Conservation (phyloP, 2,329 filamentous ascomycete species). For the Tolypocladium endophyticum region DNA sequence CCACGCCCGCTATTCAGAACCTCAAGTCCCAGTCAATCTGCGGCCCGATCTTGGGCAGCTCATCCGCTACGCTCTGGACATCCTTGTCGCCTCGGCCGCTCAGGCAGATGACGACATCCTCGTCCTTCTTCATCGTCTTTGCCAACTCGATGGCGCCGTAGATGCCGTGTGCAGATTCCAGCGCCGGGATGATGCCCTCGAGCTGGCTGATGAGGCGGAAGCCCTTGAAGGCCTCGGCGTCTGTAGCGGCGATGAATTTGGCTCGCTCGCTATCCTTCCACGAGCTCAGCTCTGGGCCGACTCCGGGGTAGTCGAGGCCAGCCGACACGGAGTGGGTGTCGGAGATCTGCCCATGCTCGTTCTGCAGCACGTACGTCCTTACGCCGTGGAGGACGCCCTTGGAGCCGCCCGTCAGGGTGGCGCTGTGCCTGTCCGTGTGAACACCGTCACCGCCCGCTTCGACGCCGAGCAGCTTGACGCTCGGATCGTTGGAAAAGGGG, state of each 20-base stretch:
- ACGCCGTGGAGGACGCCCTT: slow-evolving; percentile 95
- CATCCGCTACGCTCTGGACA: slow-evolving; percentile 94
- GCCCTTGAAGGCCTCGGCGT: slow-evolving; percentile 78
- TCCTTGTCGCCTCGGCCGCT: slow-evolving; percentile 96
- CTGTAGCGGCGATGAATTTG: slow-evolving; percentile 82
- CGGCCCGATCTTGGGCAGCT: slow-evolving; percentile 78
- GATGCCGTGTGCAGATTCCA: slow-evolving; percentile 89
- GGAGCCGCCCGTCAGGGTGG: slow-evolving; percentile 74
- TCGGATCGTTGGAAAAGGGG: slow-evolving; percentile 77
- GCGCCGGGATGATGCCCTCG: slow-evolving; percentile 92
- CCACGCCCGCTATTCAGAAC: slow-evolving; percentile 31
- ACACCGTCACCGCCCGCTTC: slow-evolving; percentile 92
- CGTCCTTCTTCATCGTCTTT: slow-evolving; percentile 79
- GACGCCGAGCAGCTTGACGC: slow-evolving; percentile 82
- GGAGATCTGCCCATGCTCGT: slow-evolving; percentile 82
- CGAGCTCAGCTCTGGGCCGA: slow-evolving; percentile 79
- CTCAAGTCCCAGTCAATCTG: slow-evolving; percentile 68
- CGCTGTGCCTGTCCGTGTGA: slow-evolving; percentile 75
- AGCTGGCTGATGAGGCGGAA: slow-evolving; percentile 78
- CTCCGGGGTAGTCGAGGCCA: slow-evolving; percentile 92
- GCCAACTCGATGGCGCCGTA: slow-evolving; percentile 82
- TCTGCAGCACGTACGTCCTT: slow-evolving; percentile 88
- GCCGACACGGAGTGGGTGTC: slow-evolving; percentile 96
- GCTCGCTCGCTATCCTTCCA: slow-evolving; percentile 91
- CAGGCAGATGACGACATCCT: slow-evolving; percentile 89